These are phyloP conservation scores for Aspergillus chevalieri DNA, from an alignment of 2,329 filamentous ascomycete genomes.

Conservation along the genomic window DNA sequence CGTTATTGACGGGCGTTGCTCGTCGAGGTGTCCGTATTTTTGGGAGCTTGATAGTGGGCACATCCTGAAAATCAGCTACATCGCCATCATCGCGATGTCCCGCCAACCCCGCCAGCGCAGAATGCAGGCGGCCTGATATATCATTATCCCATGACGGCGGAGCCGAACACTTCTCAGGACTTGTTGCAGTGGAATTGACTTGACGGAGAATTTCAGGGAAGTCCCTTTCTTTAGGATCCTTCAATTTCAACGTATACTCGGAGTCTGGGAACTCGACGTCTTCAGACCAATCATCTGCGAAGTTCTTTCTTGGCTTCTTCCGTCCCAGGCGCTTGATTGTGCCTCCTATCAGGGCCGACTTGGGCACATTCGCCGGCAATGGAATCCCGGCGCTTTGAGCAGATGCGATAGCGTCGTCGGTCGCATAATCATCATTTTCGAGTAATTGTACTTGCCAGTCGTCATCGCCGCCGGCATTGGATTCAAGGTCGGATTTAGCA, in stretches of 20 bases:
- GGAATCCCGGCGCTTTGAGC: constrained; percentile 88
- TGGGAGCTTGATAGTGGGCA: constrained; percentile 62
- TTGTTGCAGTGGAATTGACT: constrained; percentile 48
- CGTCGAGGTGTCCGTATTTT: constrained; percentile 53
- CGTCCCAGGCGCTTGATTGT: constrained; percentile 86
- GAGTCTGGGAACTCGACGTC: constrained; percentile 64
- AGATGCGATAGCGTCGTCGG: constrained; percentile 76
- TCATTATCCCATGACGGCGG: constrained; percentile 25
- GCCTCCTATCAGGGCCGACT: constrained; percentile 82
- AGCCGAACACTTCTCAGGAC: constrained; percentile 31
- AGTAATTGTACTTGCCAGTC: constrained; percentile 82
- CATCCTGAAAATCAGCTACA: constrained; percentile 58
- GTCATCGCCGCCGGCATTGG: constrained; percentile 65
- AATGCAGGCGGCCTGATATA: constrained; percentile 48
- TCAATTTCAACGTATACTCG: constrained; percentile 56
- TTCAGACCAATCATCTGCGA: constrained; percentile 76
- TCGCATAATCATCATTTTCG: constrained; percentile 77
- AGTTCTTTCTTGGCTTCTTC: constrained; percentile 63
- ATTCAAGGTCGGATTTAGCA: constrained; percentile 75
- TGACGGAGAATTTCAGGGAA: constrained; percentile 66
- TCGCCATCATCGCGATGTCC: constrained; percentile 58
- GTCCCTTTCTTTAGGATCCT: constrained; percentile 52
- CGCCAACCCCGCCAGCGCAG: constrained; percentile 52
- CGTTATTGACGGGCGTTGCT: constrained; percentile 41
- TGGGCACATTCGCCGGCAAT: constrained; percentile 76